Percentiles rank a stretch among this genome's conserved stretches.
These are phyloP conservation scores for Pichia nakasei DNA, from an alignment of 805 yeast species.

Conservation along the genomic window DNA sequence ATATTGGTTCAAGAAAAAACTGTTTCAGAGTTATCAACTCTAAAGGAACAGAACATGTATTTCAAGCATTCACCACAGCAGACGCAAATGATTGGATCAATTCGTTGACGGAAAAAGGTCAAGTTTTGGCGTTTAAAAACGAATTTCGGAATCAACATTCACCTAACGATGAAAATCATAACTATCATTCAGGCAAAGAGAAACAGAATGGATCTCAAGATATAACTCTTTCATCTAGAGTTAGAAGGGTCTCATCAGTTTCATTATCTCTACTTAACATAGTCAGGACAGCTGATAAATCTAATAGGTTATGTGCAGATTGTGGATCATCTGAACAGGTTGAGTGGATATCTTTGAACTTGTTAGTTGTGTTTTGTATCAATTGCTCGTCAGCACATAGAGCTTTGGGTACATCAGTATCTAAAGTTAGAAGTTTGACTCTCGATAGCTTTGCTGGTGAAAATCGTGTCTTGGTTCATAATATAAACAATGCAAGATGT, in stretches of 20 bases:
- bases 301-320: constrained; percentile 67
- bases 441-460: constrained; percentile 65
- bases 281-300: constrained; percentile 37
- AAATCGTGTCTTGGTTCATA: constrained; percentile 41
- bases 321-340: constrained; percentile 59
- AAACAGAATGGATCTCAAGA: too few relatives aligned
- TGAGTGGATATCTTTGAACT: constrained; percentile 82
- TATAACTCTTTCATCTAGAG: constrained; percentile 13
- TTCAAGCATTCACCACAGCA: constrained; percentile 62
- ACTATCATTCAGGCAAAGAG: too few relatives aligned
- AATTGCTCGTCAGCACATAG: constrained; percentile 87
- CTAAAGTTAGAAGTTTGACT: constrained; percentile 71
- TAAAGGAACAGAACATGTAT: constrained; percentile 52
- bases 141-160: background rate
- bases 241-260: constrained; percentile 28
- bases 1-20: constrained; percentile 36
- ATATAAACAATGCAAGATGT: constrained; percentile 43
- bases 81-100: constrained; percentile 66
- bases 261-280: constrained; percentile 26
- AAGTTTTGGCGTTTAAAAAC: constrained; percentile 20
- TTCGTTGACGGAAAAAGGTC: constrained; percentile 48
- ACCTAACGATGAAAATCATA: background rate
- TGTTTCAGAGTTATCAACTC: constrained; percentile 77
- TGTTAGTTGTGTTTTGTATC: constrained; percentile 66
- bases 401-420: constrained; percentile 71